These are phyloP conservation scores for Cercospora brassicicola DNA, from an alignment of 2,329 filamentous ascomycete genomes.

Conservation along the genomic window DNA sequence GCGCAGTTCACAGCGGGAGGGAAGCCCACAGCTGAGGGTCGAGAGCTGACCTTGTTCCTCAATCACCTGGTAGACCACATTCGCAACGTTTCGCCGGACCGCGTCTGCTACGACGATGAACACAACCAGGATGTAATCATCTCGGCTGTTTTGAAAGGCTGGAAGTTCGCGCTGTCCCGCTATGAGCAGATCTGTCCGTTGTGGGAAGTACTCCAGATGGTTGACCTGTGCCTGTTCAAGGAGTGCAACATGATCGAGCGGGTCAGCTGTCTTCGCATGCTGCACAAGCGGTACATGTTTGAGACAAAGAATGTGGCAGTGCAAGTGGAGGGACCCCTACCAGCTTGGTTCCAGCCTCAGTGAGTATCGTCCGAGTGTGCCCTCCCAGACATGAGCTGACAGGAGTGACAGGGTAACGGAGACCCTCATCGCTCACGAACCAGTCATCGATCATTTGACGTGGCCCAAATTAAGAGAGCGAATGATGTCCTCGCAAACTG, in stretches of 20 bases:
- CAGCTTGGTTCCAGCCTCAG: conserved; percentile 28
- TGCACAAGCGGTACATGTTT: conserved; percentile 28
- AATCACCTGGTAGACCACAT: conserved; percentile 30
- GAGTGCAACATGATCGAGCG: conserved; percentile 28
- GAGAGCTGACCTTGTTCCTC: conserved; percentile 26
- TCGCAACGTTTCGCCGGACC: conserved; percentile 21
- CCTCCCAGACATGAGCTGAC: conserved; percentile 9
- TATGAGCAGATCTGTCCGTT: conserved; percentile 28
- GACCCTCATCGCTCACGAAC: conserved; percentile 26
- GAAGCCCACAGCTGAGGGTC: conserved; percentile 18
- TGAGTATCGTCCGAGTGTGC: conserved; percentile 5
- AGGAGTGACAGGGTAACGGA: conserved; percentile 20
- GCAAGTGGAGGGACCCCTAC: conserved; percentile 23
- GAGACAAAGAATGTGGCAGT: conserved; percentile 26
- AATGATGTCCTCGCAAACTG: conserved; percentile 21
- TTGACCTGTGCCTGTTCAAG: conserved; percentile 28
- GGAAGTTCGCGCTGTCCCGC: conserved; percentile 23
- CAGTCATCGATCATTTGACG: conserved; percentile 29
- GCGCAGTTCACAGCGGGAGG: conserved; percentile 19
- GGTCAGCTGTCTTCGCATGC: conserved; percentile 26
- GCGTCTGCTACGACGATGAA: conserved; percentile 27
- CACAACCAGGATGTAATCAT: conserved; percentile 28
- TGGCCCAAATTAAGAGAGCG: conserved; percentile 27
- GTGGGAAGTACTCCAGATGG: conserved; percentile 26
- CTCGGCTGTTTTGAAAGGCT: conserved; percentile 27